These are phyloP conservation scores for Rachicladosporium sp. DNA, from an alignment of 2,329 filamentous ascomycete species.

Conservation along the genomic window DNA sequence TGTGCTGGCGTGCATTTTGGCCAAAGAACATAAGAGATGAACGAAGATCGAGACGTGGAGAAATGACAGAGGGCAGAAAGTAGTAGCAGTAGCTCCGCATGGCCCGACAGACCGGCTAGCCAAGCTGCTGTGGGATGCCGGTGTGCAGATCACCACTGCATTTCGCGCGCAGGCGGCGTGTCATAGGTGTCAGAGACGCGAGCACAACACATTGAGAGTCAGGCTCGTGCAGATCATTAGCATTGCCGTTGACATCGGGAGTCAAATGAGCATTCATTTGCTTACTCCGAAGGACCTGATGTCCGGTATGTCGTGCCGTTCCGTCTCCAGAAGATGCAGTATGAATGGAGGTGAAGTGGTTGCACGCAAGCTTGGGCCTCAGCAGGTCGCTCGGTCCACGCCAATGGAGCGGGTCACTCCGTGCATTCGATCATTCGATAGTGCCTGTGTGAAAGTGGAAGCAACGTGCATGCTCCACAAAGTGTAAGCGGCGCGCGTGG, in stretches of 20 bases:
- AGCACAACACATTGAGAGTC: conserved; percentile 2
- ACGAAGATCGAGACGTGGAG: conserved; percentile 22
- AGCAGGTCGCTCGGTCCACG: not conserved
- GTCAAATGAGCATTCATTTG: conserved; percentile 6
- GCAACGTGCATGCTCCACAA: conserved; percentile 1
- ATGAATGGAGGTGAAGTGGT: conserved; percentile 7
- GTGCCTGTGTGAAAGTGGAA: conserved; percentile 13
- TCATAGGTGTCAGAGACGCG: conserved; percentile 7
- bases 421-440: conserved; percentile 10
- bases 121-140: conserved; percentile 9
- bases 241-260: conserved; percentile 3
- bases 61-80: conserved; percentile 6
- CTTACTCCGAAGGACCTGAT: conserved; percentile 11
- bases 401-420: not conserved
- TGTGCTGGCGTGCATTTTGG: conserved; percentile 80
- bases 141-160: conserved; percentile 21
- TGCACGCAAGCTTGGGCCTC: conserved; percentile 10
- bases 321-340: conserved; percentile 1
- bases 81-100: conserved; percentile 17
- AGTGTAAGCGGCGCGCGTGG: not conserved
- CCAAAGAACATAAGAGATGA: conserved; percentile 49
- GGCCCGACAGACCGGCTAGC: conserved; percentile 10
- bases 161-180: conserved; percentile 5
- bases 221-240: conserved; percentile 10
- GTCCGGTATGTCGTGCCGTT: conserved; percentile 15